Evolutionary conservation across 805 yeast species (phyloP).

Genomic region (Ogataea sp.): DNA sequence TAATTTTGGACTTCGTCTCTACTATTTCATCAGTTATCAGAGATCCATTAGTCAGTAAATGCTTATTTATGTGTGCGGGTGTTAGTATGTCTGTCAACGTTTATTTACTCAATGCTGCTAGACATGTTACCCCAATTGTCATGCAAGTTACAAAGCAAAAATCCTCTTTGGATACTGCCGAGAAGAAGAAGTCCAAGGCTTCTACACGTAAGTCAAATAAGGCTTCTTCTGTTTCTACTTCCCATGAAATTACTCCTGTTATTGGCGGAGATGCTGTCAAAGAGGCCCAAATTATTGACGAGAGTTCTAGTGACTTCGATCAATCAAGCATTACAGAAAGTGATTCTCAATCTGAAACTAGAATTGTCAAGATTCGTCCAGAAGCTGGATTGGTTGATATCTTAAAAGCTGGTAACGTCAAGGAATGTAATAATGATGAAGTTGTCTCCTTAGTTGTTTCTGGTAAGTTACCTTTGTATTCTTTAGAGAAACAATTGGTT

Average conservation of each 20-base stretch:
- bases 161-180: slow-evolving; percentile 3
- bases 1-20: slow-evolving; percentile 40
- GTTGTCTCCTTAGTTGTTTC: slow-evolving; percentile 59
- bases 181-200: slow-evolving; percentile 1
- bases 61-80: slow-evolving; percentile 62
- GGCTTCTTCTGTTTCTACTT: slow-evolving; percentile 1
- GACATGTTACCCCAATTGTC: slow-evolving; percentile 23
- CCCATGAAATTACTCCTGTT: background rate
- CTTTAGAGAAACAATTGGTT: slow-evolving; percentile 84
- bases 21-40: slow-evolving; percentile 61
- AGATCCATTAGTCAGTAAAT: slow-evolving; percentile 75
- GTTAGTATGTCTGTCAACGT: slow-evolving; percentile 75
- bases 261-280: slow-evolving; percentile 21
- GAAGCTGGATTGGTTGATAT: slow-evolving; percentile 55
- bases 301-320: slow-evolving; percentile 12
- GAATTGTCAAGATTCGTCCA: slow-evolving; percentile 27
- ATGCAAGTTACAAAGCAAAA: too few species aligned
- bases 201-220: background rate
- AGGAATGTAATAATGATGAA: slow-evolving; percentile 62
- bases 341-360: slow-evolving; percentile 12
- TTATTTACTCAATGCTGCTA: slow-evolving; percentile 81
- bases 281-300: slow-evolving; percentile 27
- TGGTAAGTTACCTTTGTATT: slow-evolving; percentile 86
- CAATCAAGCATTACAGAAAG: slow-evolving; percentile 24
- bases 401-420: slow-evolving; percentile 65